Conservation (phyloP, 2,329 filamentous ascomycete species). For the Chrysoporthe cubensis region DNA sequence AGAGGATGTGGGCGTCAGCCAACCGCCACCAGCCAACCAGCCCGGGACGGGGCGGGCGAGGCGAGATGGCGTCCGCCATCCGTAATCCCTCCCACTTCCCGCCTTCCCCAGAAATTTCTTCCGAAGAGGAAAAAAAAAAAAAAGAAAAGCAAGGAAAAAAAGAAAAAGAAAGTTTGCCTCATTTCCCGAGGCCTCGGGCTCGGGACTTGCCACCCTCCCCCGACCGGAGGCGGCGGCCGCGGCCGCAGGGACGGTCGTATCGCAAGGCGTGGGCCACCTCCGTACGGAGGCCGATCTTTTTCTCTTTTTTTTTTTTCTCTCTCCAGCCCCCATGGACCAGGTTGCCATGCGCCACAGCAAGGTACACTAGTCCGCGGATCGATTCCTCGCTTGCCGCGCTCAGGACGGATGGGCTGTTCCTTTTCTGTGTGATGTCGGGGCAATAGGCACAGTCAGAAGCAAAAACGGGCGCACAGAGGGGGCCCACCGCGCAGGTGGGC, state of each 20-base stretch:
- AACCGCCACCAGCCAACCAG: neutral
- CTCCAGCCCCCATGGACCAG: neutral
- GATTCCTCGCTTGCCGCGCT: neutral
- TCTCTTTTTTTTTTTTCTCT: too few species aligned
- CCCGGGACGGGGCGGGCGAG: conserved; percentile 4
- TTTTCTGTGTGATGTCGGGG: neutral
- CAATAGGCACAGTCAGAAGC: neutral
- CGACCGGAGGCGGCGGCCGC: conserved; percentile 14
- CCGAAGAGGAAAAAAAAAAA: too few species aligned
- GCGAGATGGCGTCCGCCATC: neutral
- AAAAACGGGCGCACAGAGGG: neutral
- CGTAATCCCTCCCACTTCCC: neutral
- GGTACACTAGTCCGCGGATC: neutral
- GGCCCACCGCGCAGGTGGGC: neutral
- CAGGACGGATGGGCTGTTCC: neutral
- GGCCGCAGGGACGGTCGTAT: conserved; percentile 1
- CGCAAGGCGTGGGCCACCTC: conserved; percentile 5
- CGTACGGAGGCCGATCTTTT: conserved; percentile 7
- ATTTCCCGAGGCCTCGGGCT: conserved; percentile 15
- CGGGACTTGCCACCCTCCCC: conserved; percentile 15
- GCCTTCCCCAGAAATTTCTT: neutral
- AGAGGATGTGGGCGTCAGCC: neutral
- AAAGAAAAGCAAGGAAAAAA: too few species aligned
- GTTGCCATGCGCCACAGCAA: neutral
- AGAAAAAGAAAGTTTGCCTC: neutral